Base-by-base conservation (phyloP, 2,329 filamentous ascomycete genomes). In the Colletotrichum sp. region DNA sequence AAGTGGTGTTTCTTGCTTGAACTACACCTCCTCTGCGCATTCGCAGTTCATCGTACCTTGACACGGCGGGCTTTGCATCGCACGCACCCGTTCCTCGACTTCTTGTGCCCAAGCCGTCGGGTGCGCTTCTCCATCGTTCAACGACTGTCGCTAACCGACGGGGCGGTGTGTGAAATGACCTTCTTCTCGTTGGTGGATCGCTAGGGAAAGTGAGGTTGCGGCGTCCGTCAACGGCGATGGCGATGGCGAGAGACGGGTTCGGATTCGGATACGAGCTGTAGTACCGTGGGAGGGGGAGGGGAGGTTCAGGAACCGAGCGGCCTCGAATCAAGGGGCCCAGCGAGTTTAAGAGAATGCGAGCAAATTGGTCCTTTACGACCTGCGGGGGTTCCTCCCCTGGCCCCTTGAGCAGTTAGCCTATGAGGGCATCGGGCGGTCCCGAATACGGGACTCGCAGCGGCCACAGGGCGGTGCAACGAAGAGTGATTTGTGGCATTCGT, bases 31-130 rank as follows among this genome's bases (percentile, higher is more conserved):
- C 47, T 8, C 24, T 58, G 27, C 12, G 9, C 31, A 8, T 38
- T 33, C 21, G 33, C 27, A 24, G 8, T 18, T 5, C 33, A 34
- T 16, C 77, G 33, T 68, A 77, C 79, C 76, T 80, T 81, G 34
- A 81, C 80, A 2, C 80, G 78, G 5, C 80, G 78, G 2, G 69
- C 66, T 58, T 81, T 82, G 73, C 80, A 82, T 18, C 77, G 79
- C 12, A 73, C 69, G 68, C 80, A 82, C 5, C 80, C 80, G 24
- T 81, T 79, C 51, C 80, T 78, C 13, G 79, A 81, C 66, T 82
- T 82, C 62, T 78, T 77, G 62, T 82, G 80, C 15, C 71, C 71
- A 6, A 73, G 71, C 11, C 71, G 67, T 16, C 71, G 61, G 31
- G 67, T 70, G 33, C 67, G 67, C 61, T 73, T 73, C 36, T 73